Conservation (phyloP, 2,329 filamentous ascomycete genomes). For the Colletotrichum plurivorum region DNA sequence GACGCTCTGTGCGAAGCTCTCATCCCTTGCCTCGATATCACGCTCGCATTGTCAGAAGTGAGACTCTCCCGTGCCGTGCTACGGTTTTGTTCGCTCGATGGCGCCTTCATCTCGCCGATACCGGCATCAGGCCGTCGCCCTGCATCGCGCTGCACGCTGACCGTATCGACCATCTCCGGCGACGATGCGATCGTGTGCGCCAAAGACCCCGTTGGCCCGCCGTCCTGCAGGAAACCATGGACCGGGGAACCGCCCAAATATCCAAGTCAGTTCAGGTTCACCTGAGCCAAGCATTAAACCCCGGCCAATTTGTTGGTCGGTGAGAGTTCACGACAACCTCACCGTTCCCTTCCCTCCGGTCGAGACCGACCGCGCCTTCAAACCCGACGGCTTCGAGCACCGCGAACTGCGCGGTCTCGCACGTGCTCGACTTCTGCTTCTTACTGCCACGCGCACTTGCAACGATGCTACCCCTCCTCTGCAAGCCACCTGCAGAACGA, state of each 20-base stretch:
- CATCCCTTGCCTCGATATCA: conserved; percentile 19
- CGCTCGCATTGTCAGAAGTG: not conserved
- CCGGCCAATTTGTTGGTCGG: conserved; percentile 1
- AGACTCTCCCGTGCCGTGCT: conserved; percentile 9
- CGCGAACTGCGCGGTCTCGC: conserved; percentile 10
- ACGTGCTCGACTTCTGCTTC: conserved; percentile 33
- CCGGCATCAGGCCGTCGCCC: conserved; percentile 13
- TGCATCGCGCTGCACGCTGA: not conserved
- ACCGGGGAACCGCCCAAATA: conserved; percentile 18
- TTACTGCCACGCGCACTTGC: conserved; percentile 29
- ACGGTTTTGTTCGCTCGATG: not conserved
- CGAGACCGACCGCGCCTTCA: conserved; percentile 9
- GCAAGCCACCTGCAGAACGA: conserved; percentile 40
- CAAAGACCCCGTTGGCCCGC: conserved; percentile 13
- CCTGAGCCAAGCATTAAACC: conserved; percentile 18
- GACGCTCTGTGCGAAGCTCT: not conserved
- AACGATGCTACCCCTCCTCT: conserved; percentile 32
- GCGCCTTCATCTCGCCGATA: conserved; percentile 26
- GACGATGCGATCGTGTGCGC: conserved; percentile 2
- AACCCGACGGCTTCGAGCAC: conserved; percentile 4
- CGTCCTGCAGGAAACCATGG: conserved; percentile 30
- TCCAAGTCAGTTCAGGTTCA: conserved; percentile 13
- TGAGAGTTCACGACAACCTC: conserved; percentile 26
- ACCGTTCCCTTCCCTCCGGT: not conserved
- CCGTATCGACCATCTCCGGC: not conserved